phyloP scores from a whole-genome alignment of 495 filamentous ascomycete genomes.

The Durotheca rogersii region DNA sequence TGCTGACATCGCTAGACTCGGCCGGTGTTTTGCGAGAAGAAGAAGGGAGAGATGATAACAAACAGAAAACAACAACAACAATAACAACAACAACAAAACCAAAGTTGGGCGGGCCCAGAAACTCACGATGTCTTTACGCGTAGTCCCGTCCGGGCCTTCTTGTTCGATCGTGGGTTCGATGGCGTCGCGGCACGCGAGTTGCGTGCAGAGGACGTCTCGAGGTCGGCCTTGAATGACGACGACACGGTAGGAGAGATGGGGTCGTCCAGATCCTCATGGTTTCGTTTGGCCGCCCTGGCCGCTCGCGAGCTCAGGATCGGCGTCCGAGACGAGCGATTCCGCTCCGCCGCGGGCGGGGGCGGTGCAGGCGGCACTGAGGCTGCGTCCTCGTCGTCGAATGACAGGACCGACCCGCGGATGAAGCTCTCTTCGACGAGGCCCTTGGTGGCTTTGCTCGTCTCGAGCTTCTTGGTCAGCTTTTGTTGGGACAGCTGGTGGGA shows the following conservation, averaged over 20 bases:
- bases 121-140: conserved; percentile 73
- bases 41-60: conserved; percentile 5
- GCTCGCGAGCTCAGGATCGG: conserved; percentile 33
- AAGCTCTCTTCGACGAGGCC: conserved; percentile 28
- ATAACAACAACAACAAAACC: too few relatives aligned
- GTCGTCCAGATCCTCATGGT: conserved; percentile 49
- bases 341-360: conserved; percentile 30
- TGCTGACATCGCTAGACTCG: too few relatives aligned
- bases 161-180: conserved; percentile 49
- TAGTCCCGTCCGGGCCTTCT: conserved; percentile 57
- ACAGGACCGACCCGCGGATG: conserved; percentile 23
- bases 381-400: conserved; percentile 8
- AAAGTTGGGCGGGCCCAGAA: conserved; percentile 5
- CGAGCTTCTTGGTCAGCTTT: conserved; percentile 27
- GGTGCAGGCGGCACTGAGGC: conserved; percentile 24
- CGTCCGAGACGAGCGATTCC: conserved; percentile 30
- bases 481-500: conserved; percentile 16
- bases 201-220: conserved; percentile 44
- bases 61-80: too few relatives aligned
- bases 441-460: conserved; percentile 27
- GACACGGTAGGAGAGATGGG: conserved; percentile 47
- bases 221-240: conserved; percentile 41
- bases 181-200: conserved; percentile 60
- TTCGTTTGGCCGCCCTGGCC: conserved; percentile 44
- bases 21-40: too few relatives aligned